Conservation (phyloP, 768 basidiomycete genomes). For the Mycena epipterygia region DNA sequence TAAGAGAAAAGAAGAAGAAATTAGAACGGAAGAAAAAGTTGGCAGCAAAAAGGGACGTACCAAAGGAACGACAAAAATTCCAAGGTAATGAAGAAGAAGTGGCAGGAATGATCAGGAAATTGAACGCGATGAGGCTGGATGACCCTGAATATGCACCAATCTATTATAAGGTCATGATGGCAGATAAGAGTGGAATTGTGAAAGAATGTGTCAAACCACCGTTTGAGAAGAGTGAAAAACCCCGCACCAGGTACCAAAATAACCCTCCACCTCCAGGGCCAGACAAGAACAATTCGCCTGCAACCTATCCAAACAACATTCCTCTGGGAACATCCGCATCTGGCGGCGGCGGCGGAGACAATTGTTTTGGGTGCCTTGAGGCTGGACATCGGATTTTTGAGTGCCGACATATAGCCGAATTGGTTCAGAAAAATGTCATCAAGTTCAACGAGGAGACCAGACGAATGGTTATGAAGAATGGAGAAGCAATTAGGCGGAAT, state of each 20-base stretch:
- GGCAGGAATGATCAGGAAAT: not conserved
- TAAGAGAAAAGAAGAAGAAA: not conserved
- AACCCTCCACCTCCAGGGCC: not conserved
- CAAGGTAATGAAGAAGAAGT: not conserved
- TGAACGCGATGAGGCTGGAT: not conserved
- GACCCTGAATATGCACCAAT: slow-evolving; percentile 14
- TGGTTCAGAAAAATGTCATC: not conserved
- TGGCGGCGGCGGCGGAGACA: no score
- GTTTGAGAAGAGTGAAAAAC: not conserved
- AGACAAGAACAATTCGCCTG: not conserved
- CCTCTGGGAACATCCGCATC: no score
- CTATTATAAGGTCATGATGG: not conserved
- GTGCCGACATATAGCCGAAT: not conserved
- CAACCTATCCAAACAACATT: slow-evolving; percentile 4
- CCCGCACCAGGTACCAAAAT: not conserved
- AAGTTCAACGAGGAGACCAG: not conserved
- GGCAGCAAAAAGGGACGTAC: not conserved
- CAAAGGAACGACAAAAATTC: not conserved
- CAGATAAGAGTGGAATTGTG: not conserved
- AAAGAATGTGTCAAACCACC: not conserved
- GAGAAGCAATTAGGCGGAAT: not conserved
- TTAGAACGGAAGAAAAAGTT: not conserved
- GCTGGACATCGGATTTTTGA: not conserved
- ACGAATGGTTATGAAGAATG: not conserved
- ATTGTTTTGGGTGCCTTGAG: not conserved